Base-by-base conservation (phyloP, 495 filamentous ascomycete genomes). In the Gamarada debralockiae region DNA sequence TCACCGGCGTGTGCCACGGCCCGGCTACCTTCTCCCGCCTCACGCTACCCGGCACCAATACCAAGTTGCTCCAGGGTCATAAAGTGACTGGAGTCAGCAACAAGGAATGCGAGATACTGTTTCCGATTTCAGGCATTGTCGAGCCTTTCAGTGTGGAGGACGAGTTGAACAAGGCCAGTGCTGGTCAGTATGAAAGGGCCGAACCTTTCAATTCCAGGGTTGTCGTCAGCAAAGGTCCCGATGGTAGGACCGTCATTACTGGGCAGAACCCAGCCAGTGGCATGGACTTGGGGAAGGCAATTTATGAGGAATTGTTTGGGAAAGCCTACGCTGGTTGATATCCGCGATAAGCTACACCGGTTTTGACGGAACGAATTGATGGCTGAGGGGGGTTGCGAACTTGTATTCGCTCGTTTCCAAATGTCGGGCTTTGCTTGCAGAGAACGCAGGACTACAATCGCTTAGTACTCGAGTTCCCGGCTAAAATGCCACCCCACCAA, bases 201-300 rank as follows among this genome's bases (percentile, higher is more conserved):
- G 74, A 79, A 62, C 66, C 72, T 6, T 89, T 76, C 79, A 79
- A 57, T 0, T 70, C 69, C 65, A 57, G 52, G 37, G 80, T 89
- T 12, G 74, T 81, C 22, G 75, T 82, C 24, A 75, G 76, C 39
- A n/a, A n/a, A n/a, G n/a, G n/a, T n/a, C n/a, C n/a, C n/a, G 68
- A 68, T 60, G 64, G 73, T 44, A 84, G 83, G 0, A 71, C 68
- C 58, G 49, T 91, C 48, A 85, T 91, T 53, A 90, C 87, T 2
- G 87, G 87, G 0, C 85, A 91, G 72, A 91, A 90, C 58, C 87
- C 87, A 14, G 78, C 75, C 8, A 84, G 79, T 63, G 85, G 83
- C 12, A 72, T 69, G 23, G 74, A 63, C 0, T 69, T 90, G 41
- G 86, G 60, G 31, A 36, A 62, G 23, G 60, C 56, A 1, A 51